Evolutionary conservation across 176 grass and related monocot genomes (phyloP).

Genomic region (Saccharum spontaneum): DNA sequence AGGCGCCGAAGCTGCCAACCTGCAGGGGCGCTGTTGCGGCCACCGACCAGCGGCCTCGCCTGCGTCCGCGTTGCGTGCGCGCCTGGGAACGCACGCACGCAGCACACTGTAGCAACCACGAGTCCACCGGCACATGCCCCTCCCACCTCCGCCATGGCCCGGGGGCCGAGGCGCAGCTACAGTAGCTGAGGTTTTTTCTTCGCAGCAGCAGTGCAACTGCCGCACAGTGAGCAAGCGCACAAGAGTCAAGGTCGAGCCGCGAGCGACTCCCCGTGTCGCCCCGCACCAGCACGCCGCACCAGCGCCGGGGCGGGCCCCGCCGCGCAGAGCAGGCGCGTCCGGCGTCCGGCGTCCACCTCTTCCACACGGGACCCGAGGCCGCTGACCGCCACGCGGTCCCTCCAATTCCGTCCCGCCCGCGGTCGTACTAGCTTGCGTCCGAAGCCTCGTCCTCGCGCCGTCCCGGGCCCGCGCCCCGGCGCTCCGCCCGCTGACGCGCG

Average conservation of each 20-base stretch:
- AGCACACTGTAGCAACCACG: neutral
- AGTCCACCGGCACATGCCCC: neutral
- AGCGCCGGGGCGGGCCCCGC: neutral
- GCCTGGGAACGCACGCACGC: constrained; percentile 12
- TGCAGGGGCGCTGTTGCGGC: neutral
- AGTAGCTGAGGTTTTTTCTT: neutral
- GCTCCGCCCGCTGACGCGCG: accelerated
- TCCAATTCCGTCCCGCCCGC: neutral
- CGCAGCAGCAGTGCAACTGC: neutral
- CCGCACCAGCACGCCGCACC: neutral
- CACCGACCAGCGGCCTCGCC: neutral
- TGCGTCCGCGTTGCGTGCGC: neutral
- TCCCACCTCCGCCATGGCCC: neutral
- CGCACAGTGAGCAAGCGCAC: neutral
- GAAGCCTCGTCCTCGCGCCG: constrained; percentile 33
- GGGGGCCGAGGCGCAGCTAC: neutral
- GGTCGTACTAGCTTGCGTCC: constrained; percentile 26
- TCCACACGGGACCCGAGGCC: neutral
- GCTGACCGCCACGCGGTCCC: neutral
- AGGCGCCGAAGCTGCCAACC: neutral
- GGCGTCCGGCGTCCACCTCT: neutral
- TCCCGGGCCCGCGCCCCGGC: neutral
- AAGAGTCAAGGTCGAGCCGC: constrained; percentile 1
- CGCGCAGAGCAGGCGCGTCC: neutral
- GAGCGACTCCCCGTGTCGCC: neutral